These are phyloP conservation scores for Phytophthora rubi DNA, from an alignment of 352 stramenopile genomes.

Conservation along the genomic window DNA sequence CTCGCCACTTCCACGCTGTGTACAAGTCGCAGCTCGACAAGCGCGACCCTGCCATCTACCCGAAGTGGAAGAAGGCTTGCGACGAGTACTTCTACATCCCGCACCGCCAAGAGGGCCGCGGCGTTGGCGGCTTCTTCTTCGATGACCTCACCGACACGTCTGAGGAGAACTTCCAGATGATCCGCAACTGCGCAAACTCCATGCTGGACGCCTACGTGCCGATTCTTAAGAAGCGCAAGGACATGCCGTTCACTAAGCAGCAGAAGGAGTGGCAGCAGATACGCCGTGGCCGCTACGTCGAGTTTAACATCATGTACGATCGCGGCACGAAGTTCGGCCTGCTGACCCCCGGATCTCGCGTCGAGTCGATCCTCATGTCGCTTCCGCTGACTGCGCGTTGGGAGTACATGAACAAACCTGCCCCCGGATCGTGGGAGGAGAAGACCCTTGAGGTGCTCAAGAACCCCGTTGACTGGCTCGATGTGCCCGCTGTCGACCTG, in stretches of 20 bases:
- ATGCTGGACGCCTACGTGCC: conserved; percentile 95
- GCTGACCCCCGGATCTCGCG: conserved; percentile 94
- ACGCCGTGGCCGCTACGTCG: conserved; percentile 96
- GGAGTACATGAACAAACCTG: conserved; percentile 95
- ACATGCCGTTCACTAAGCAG: conserved; percentile 95
- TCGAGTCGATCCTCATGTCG: conserved; percentile 99
- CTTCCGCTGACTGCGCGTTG: conserved; percentile 96
- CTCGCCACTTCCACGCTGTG: conserved; percentile 97
- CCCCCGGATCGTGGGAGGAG: conserved; percentile 91
- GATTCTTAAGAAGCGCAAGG: conserved; percentile 95
- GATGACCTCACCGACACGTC: conserved; percentile 96
- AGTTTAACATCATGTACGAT: conserved; percentile 99
- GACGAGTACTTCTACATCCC: conserved; percentile 99
- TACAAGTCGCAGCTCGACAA: conserved; percentile 96
- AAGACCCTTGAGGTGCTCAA: conserved; percentile 95
- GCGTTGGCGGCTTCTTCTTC: conserved; percentile 98
- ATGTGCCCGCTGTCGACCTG: conserved; percentile 78
- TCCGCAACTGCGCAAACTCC: conserved; percentile 78
- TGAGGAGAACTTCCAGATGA: conserved; percentile 88
- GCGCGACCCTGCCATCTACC: conserved; percentile 92
- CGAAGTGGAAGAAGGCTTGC: conserved; percentile 96
- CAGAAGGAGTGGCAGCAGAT: conserved; percentile 99
- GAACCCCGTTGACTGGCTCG: conserved; percentile 94
- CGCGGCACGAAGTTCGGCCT: conserved; percentile 98
- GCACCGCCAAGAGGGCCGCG: conserved; percentile 95